Evolutionary conservation across 2,329 filamentous ascomycete genomes (phyloP), one percentile per base, ranked within the genome.

Genomic region (Sclerotiophoma versabilis): DNA sequence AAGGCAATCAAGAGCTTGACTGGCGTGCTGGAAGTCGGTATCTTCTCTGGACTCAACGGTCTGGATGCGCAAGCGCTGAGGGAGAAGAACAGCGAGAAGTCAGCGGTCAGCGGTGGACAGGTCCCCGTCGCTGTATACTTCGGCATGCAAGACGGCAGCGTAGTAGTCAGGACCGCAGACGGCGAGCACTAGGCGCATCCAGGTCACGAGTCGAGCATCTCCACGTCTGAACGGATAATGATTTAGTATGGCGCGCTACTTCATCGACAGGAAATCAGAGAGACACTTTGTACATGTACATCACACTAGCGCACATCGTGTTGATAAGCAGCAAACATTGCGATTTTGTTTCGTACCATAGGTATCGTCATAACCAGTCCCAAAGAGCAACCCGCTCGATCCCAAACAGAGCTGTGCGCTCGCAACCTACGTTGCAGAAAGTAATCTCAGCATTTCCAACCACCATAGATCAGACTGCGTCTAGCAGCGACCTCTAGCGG

Each of bases 51-150:
- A 3, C 72, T 87, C 67, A 93, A 93, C 56, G 93, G 93, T 0
- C 79, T 85, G 14, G 82, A 96, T 73, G 84, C 86, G 27, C 71
- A 76, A 55, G 84, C 83, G 34, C 79, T 83, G 49, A 59, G 66
- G 29, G 60, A 49, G 10, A 62, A 70, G 43, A 60, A 65, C 11
- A 60, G 63, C 9, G 54, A 57, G 17, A 60, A 49, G 38, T 58
- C 58, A 80, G 82, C 54, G 82, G 82, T 72, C 12, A 64, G 60
- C 5, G 71, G 74, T 41, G 92, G 91, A 0, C 92, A 97, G 79
- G 96, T 93, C 78, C 95, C 95, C 0, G 84, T 97, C 11, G 92
- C 92, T 23, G 93, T 92, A 20, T 99, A 98, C 79, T 99, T 98
- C 77, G 95, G 95, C 29, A 90, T 95, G 86, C 84, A 89, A 37